A percentile compares a stretch with the other conserved stretches of the same genome.
phyloP scores from a whole-genome alignment of 192 early-diverging fungal genomes.

The Backusella mclennaniae region DNA sequence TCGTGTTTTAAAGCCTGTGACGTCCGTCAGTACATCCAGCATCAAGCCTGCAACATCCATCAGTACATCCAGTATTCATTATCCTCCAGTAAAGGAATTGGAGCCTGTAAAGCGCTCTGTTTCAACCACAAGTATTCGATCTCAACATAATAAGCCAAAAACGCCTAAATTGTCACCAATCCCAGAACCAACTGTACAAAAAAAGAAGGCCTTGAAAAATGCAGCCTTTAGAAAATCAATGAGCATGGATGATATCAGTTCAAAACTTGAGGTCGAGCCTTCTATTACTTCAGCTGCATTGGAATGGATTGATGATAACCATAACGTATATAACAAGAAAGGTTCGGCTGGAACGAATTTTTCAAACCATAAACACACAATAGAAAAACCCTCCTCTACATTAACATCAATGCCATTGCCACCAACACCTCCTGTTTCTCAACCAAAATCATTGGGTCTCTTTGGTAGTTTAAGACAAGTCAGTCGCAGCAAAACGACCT shows the following conservation, averaged over 20 bases:
- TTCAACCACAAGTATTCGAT: not conserved
- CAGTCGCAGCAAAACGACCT: slow-evolving; percentile 2
- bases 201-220: not conserved
- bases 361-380: not conserved
- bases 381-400: not conserved
- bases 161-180: not conserved
- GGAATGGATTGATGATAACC: slow-evolving; percentile 8
- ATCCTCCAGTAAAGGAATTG: not conserved
- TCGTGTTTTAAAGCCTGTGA: not conserved
- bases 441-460: slow-evolving; percentile 8
- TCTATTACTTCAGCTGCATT: slow-evolving; percentile 1
- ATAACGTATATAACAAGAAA: not conserved
- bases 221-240: not conserved
- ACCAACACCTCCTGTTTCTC: not conserved
- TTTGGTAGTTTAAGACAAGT: slow-evolving; percentile 20
- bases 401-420: not conserved
- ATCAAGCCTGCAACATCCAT: not conserved
- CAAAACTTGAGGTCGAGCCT: not conserved
- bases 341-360: slow-evolving; percentile 4
- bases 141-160: not conserved
- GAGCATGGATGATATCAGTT: slow-evolving; percentile 4
- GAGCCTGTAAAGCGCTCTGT: not conserved
- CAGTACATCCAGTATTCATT: slow-evolving; percentile 4
- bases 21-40: not conserved
- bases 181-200: not conserved